Percentiles rank a stretch among this genome's conserved stretches.
phyloP scores from a whole-genome alignment of 176 grass and related monocot genomes.

The Eleusine indica region DNA sequence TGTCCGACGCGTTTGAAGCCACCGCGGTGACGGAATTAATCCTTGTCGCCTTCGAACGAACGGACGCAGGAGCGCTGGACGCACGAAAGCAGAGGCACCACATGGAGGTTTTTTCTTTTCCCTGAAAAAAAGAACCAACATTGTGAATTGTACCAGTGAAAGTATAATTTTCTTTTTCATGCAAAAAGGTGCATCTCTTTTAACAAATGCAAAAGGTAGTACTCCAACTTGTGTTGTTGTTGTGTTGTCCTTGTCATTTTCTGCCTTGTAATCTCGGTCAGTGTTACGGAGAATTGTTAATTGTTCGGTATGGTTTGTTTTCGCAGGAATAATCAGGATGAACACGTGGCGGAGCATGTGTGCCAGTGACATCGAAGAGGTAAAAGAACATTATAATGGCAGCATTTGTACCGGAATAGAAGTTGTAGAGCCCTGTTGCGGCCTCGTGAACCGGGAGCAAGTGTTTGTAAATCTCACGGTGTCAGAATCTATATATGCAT shows the following conservation, averaged over 20 bases:
- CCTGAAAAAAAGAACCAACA: background rate
- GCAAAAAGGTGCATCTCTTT: background rate
- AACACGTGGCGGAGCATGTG: constrained; percentile 24
- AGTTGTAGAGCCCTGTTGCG: constrained; percentile 29
- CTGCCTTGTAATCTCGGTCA: background rate
- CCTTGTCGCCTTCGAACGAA: constrained; percentile 34
- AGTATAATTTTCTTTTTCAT: background rate
- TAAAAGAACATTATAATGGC: constrained; percentile 18
- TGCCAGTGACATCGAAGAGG: constrained; percentile 1
- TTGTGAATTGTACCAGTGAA: background rate
- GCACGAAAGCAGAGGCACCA: constrained; percentile 34
- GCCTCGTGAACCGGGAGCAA: constrained; percentile 21
- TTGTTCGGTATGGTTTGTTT: background rate
- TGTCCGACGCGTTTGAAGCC: constrained; percentile 35
- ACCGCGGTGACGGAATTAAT: constrained; percentile 34
- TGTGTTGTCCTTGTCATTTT: constrained; percentile 6
- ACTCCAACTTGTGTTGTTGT: background rate
- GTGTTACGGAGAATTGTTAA: background rate
- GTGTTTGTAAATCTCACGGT: constrained; percentile 10
- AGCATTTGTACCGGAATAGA: constrained; percentile 49
- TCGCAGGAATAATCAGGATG: constrained; percentile 20
- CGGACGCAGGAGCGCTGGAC: constrained; percentile 12
- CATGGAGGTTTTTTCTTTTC: background rate
- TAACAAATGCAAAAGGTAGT: background rate
- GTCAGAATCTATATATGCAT: constrained; percentile 33